A percentile compares a stretch with the other conserved stretches of the same genome.
Conservation (phyloP, 805 yeast genomes). For the Yarrowia osloensis region DNA sequence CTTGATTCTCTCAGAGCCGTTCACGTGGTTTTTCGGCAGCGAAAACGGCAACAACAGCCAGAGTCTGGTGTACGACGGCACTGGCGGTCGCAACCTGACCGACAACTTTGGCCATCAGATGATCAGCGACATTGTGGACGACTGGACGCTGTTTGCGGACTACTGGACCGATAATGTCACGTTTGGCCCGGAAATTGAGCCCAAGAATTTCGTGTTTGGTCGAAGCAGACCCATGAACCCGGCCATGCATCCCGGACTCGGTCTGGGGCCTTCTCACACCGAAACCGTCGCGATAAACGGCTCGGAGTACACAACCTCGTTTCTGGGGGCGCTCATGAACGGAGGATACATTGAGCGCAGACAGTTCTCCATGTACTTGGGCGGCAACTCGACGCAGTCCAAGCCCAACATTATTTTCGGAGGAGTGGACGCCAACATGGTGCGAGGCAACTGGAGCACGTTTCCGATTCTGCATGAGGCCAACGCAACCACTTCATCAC, state of each 20-base stretch:
- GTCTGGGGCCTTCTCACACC: background rate
- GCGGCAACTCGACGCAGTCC: background rate
- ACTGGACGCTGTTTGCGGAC: conserved; percentile 16
- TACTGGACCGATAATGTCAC: conserved; percentile 19
- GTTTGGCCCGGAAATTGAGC: background rate
- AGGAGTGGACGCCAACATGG: conserved; percentile 24
- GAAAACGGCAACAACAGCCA: conserved; percentile 2
- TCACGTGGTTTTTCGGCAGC: conserved; percentile 11
- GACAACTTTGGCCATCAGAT: background rate
- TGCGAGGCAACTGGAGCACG: conserved; percentile 20
- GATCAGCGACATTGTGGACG: background rate
- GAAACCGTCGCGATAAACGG: background rate
- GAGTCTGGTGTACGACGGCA: background rate
- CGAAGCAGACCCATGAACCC: background rate
- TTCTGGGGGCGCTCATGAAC: background rate
- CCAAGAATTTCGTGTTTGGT: conserved; percentile 6
- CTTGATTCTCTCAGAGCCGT: background rate
- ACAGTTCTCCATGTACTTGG: conserved; percentile 11
- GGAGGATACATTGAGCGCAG: conserved; percentile 11
- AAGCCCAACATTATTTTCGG: conserved; percentile 24
- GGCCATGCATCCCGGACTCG: background rate
- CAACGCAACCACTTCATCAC: background rate
- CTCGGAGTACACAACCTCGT: background rate
- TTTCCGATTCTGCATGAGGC: conserved; percentile 22
- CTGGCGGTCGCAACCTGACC: background rate